phyloP scores from a whole-genome alignment of 805 yeast species.

The Metschnikowia bowlesiae region DNA sequence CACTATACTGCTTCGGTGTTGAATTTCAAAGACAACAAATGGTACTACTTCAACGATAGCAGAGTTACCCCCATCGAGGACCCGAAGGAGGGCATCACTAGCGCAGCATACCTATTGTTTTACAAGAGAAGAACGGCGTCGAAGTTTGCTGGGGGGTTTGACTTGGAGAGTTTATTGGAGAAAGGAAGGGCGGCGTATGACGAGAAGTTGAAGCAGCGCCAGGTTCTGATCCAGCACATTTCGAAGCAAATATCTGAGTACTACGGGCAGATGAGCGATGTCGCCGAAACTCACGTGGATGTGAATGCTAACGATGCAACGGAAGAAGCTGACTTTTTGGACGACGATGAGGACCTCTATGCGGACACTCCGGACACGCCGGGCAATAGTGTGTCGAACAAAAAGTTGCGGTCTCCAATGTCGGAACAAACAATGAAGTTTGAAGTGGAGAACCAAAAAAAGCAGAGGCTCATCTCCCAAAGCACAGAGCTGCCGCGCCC shows the following conservation, averaged over 20 bases:
- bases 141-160: conserved; percentile 13
- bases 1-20: conserved; percentile 91
- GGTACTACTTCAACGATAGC: conserved; percentile 92
- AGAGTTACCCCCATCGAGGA: conserved; percentile 54
- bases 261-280: conserved; percentile 13
- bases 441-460: conserved; percentile 16
- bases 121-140: conserved; percentile 55
- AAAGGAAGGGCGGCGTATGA: conserved; percentile 46
- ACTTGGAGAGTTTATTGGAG: conserved; percentile 22
- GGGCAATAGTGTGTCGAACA: conserved; percentile 3
- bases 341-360: conserved; percentile 10
- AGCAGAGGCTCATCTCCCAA: conserved; percentile 18
- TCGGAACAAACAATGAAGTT: conserved; percentile 13
- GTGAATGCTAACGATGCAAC: background rate
- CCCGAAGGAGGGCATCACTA: conserved; percentile 58
- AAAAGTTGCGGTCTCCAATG: conserved; percentile 16
- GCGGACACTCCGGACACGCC: conserved; percentile 6
- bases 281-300: conserved; percentile 14
- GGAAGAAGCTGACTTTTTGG: background rate
- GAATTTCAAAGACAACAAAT: conserved; percentile 67
- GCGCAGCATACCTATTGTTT: conserved; percentile 84
- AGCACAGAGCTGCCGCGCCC: conserved; percentile 16
- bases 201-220: conserved; percentile 39
- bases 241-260: conserved; percentile 12
- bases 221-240: conserved; percentile 18